A percentile compares a stretch with the other conserved stretches of the same genome.
Conservation (phyloP, 2,329 filamentous ascomycete species). For the Penicillium sp. region DNA sequence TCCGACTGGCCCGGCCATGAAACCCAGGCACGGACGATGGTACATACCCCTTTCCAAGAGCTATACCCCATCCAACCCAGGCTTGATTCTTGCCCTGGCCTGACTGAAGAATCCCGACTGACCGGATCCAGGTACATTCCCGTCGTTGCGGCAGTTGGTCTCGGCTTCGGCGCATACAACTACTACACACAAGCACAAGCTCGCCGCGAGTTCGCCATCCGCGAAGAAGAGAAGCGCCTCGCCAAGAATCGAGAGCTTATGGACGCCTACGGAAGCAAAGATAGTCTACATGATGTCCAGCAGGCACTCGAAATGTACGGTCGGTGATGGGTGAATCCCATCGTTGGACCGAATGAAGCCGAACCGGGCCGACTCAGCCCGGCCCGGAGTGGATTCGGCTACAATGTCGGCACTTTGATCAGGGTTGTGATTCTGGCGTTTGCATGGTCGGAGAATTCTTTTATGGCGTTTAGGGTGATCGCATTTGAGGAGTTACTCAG, state of each 20-base stretch:
- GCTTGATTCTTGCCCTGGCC: background rate
- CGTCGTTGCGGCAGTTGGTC: conserved; percentile 24
- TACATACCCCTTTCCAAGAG: conserved; percentile 11
- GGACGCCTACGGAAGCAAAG: conserved; percentile 53
- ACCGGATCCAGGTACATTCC: conserved; percentile 20
- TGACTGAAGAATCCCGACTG: background rate
- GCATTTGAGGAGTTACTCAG: background rate
- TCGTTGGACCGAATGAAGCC: background rate
- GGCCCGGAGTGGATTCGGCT: background rate
- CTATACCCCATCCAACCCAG: background rate
- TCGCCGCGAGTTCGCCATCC: conserved; percentile 12
- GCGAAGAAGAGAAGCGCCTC: conserved; percentile 38
- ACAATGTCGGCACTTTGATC: background rate
- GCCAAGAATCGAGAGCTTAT: conserved; percentile 46
- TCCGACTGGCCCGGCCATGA: conserved; percentile 15
- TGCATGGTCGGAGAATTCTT: background rate
- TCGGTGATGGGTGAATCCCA: conserved; percentile 29
- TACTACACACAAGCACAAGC: conserved; percentile 23
- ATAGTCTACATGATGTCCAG: conserved; percentile 49
- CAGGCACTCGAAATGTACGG: conserved; percentile 51
- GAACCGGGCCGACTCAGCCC: background rate
- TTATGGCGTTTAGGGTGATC: background rate
- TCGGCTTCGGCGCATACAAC: conserved; percentile 32
- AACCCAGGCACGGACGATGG: conserved; percentile 22
- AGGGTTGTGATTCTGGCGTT: background rate